Evolutionary conservation across 1,284 basidiomycete species (phyloP).

Genomic region (Cutaneotrichosporon mucoides): DNA sequence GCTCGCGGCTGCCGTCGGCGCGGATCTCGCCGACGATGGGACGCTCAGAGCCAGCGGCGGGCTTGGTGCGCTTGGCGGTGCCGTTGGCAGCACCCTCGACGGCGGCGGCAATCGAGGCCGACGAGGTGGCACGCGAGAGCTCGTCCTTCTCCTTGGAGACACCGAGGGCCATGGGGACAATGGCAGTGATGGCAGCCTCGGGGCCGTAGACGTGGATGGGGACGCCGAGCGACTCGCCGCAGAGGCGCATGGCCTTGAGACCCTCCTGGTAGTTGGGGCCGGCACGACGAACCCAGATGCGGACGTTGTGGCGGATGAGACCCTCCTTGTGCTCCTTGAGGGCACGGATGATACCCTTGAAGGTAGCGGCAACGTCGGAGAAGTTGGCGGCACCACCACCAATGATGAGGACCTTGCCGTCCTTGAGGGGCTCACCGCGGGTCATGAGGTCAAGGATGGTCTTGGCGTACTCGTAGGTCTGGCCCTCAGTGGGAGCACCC

Average conservation of each 20-base stretch:
- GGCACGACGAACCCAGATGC: slow-evolving; percentile 95
- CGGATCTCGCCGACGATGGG: slow-evolving; percentile 66
- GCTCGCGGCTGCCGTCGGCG: slow-evolving; percentile 65
- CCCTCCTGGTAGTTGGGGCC: slow-evolving; percentile 99
- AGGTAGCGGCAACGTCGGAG: slow-evolving; percentile 97
- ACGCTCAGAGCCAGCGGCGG: slow-evolving; percentile 25
- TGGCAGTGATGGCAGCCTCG: slow-evolving; percentile 97
- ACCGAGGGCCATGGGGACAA: slow-evolving; percentile 94
- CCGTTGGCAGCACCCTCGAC: slow-evolving; percentile 37
- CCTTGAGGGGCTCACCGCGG: slow-evolving; percentile 71
- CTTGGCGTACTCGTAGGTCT: slow-evolving; percentile 99
- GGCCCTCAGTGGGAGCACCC: slow-evolving; percentile 96
- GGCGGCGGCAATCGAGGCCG: slow-evolving; percentile 40
- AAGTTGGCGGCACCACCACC: slow-evolving; percentile 99
- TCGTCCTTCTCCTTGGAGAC: slow-evolving; percentile 56
- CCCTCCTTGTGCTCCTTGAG: slow-evolving; percentile 88
- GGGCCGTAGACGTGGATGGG: slow-evolving; percentile 97
- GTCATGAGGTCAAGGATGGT: slow-evolving; percentile 98
- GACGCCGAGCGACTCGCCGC: slow-evolving; percentile 95
- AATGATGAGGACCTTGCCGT: slow-evolving; percentile 98
- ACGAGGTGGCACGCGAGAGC: slow-evolving; percentile 41
- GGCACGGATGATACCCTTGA: slow-evolving; percentile 99
- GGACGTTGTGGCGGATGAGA: slow-evolving; percentile 77
- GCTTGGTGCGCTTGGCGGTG: slow-evolving; percentile 25
- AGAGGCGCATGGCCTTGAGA: slow-evolving; percentile 96